Evolutionary conservation across 2,329 filamentous ascomycete species (phyloP).

Genomic region (Aureobasidium sp.): DNA sequence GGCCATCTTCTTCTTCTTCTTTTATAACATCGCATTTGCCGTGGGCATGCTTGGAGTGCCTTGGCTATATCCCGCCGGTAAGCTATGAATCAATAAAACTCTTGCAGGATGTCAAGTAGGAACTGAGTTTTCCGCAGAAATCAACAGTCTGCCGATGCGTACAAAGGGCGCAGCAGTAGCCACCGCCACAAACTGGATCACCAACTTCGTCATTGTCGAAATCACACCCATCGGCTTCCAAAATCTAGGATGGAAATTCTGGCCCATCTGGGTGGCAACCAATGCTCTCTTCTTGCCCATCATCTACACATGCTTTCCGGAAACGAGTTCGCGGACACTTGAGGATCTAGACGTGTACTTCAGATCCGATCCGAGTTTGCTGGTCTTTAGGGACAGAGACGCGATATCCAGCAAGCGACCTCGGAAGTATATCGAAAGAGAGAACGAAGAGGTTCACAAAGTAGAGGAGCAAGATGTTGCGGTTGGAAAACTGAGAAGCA

Average conservation of each 20-base stretch:
- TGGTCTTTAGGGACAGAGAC: constrained; percentile 41
- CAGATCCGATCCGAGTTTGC: constrained; percentile 24
- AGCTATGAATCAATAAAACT: not conserved
- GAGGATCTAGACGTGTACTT: constrained; percentile 25
- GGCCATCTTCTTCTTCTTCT: constrained; percentile 43
- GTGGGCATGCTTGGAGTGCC: constrained; percentile 39
- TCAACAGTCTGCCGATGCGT: constrained; percentile 41
- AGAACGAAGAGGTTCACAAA: constrained; percentile 28
- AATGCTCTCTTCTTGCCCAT: constrained; percentile 37
- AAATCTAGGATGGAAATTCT: constrained; percentile 21
- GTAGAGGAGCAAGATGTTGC: not conserved
- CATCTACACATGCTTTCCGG: constrained; percentile 32
- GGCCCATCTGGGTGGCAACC: constrained; percentile 21
- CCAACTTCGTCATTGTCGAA: constrained; percentile 29
- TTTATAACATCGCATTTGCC: constrained; percentile 47
- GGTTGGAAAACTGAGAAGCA: not conserved
- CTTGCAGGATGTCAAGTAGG: not conserved
- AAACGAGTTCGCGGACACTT: constrained; percentile 21
- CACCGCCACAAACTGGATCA: constrained; percentile 45
- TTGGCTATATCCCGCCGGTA: constrained; percentile 14
- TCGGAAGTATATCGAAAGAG: constrained; percentile 39
- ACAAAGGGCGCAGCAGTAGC: constrained; percentile 41
- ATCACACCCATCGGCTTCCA: constrained; percentile 38
- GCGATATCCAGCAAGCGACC: constrained; percentile 32
- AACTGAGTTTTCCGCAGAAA: constrained; percentile 39